Base-by-base conservation (phyloP, 1,284 basidiomycete species). In the Boletus mariae region DNA sequence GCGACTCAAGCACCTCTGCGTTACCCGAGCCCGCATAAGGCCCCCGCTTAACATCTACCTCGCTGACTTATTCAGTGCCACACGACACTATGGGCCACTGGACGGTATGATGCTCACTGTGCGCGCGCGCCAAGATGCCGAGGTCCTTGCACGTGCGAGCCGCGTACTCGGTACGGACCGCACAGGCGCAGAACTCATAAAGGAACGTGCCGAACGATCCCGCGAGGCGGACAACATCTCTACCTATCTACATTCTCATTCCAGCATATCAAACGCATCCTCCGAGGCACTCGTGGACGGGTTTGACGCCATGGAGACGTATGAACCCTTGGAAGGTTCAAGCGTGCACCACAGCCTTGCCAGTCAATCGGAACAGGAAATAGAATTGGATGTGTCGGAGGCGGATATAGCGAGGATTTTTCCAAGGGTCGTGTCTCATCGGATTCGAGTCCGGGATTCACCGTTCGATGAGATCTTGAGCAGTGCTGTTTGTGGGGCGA, bases 371-470 rank as follows among this genome's bases (percentile, higher is more conserved):
- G 66, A 69, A 32, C 53, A 47, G 54, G 56, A 13, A 34, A 40
- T 64, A 37, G 68, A 75, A 44, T 67, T 86, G 59, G 84, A 87
- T 55, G 79, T 87, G 3, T 82, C 83, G 8, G 85, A 88, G 63
- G 83, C 83, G 54, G 84, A 90, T 60, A 74, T 88, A 57, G 85
- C 83, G 51, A 76, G 83, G 53, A 79, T 88, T 23, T 79, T 86
- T 57, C 85, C 85, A 32, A 73, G 86, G 31, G 80, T 84, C 0
- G 76, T 90, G 29, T 83, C 83, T 7, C 87, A 90, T 70, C 81
- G 88, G 10, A 60, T 90, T 56, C 73, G 84, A 51, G 78, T 87
- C 50, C 74, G 87, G 31, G 76, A 82, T 62, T 81, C 85, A 1
- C 84, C 84, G 1, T 74, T 80, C 54, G 83, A 88, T 54, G 85